A percentile compares a stretch with the other conserved stretches of the same genome.
Conservation (phyloP, 768 basidiomycete species). For the Rubroboletus satanas region DNA sequence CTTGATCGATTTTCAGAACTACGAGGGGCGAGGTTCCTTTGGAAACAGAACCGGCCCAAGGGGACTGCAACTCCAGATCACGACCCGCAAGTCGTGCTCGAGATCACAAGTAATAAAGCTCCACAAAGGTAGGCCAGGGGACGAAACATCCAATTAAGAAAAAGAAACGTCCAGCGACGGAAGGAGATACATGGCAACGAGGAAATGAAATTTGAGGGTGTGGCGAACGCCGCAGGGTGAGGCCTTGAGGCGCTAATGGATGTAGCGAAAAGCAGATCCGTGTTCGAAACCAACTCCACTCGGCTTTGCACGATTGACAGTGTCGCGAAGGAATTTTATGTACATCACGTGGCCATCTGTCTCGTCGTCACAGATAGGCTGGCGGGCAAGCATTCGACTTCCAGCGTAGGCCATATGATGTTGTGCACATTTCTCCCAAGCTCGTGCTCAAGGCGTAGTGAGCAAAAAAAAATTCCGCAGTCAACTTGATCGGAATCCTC, state of each 20-base stretch:
- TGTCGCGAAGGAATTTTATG: conserved; percentile 2
- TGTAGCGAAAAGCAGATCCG: conserved; percentile 14
- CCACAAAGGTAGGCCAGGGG: conserved; percentile 7
- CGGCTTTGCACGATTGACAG: conserved; percentile 1
- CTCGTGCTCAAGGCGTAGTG: neutral
- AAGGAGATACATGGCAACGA: conserved; percentile 22
- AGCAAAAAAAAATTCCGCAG: conserved; percentile 2
- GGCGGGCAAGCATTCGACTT: neutral
- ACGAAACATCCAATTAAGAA: conserved; percentile 22
- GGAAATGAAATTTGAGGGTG: conserved; percentile 9
- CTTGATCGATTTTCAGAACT: conserved; percentile 27
- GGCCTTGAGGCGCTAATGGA: conserved; percentile 12
- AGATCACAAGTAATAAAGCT: conserved; percentile 21
- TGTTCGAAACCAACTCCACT: conserved; percentile 1
- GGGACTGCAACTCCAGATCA: conserved; percentile 25
- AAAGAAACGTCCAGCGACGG: conserved; percentile 21
- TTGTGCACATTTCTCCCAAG: neutral
- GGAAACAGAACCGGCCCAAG: conserved; percentile 19
- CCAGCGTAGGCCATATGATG: neutral
- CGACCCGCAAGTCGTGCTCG: conserved; percentile 12
- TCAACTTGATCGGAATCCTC: conserved; percentile 17
- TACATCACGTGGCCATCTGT: neutral
- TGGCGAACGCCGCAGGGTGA: conserved; percentile 25
- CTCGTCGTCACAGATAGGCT: neutral
- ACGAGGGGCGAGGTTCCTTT: conserved; percentile 17